A percentile compares a stretch with the other conserved stretches of the same genome.
Evolutionary conservation across 2,329 filamentous ascomycete species (phyloP).

Genomic region (Venturia carpophila): DNA sequence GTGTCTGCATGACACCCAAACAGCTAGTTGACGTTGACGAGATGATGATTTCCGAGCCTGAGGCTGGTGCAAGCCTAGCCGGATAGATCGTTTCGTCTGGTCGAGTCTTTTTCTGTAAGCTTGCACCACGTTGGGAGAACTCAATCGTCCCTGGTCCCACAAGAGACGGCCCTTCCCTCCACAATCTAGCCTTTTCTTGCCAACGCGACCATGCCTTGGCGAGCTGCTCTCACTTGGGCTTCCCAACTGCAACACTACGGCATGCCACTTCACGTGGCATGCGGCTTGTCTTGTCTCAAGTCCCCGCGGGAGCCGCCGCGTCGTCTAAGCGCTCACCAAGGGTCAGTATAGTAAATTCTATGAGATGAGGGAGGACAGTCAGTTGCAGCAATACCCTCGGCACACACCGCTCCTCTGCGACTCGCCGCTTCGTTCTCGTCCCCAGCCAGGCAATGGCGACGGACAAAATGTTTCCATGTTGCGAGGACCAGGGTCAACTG

Average conservation of each 20-base stretch:
- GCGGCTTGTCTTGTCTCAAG: conserved; percentile 2
- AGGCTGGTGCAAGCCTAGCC: conserved; percentile 9
- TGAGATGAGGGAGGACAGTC: conserved; percentile 1
- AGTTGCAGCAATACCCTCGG: conserved; percentile 8
- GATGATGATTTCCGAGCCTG: neutral
- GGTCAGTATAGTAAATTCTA: neutral
- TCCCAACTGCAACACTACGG: neutral
- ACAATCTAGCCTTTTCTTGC: conserved; percentile 14
- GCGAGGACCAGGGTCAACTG: neutral
- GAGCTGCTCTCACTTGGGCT: neutral
- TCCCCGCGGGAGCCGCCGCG: conserved; percentile 7
- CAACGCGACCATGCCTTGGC: neutral
- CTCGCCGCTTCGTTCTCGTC: conserved; percentile 10
- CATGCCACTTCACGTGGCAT: conserved; percentile 11
- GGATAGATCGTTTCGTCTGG: neutral
- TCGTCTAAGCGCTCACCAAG: conserved; percentile 1
- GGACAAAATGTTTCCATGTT: neutral
- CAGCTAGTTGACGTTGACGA: neutral
- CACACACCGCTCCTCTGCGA: conserved; percentile 13
- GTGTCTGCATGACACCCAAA: conserved; percentile 15
- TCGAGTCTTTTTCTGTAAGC: neutral
- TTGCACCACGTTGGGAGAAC: neutral
- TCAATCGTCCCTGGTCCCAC: neutral
- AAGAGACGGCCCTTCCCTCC: conserved; percentile 9
- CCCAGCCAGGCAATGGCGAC: conserved; percentile 4